A percentile compares a stretch with the other conserved stretches of the same genome.
phyloP scores from a whole-genome alignment of 495 filamentous ascomycete species.

The Xylaria sp. region DNA sequence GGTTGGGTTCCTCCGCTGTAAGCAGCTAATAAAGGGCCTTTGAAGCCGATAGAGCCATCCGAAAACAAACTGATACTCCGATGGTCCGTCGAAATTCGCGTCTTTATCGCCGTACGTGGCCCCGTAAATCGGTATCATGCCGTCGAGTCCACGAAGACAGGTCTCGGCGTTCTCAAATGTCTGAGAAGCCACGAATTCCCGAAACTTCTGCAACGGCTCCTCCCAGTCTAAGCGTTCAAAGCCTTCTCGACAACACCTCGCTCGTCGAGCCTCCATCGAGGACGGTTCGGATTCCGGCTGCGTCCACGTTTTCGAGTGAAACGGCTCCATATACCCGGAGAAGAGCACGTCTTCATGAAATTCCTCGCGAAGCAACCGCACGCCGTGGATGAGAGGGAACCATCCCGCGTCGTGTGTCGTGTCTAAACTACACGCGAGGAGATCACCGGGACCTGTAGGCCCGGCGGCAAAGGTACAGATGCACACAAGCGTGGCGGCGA shows the following conservation, averaged over 20 bases:
- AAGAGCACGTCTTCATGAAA: conserved; percentile 2
- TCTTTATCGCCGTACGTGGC: conserved; percentile 7
- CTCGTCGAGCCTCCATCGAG: neutral
- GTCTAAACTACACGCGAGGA: conserved; percentile 3
- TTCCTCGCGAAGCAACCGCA: conserved; percentile 8
- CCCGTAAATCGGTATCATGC: neutral
- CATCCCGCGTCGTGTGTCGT: neutral
- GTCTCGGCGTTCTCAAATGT: neutral
- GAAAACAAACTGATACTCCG: conserved; percentile 22
- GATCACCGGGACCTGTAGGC: neutral
- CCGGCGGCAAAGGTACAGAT: conserved; percentile 14
- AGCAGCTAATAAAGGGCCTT: neutral
- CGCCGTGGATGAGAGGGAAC: conserved; percentile 14
- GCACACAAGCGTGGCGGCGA: conserved; percentile 14
- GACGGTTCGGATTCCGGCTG: neutral
- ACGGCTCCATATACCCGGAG: neutral
- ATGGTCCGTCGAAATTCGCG: neutral
- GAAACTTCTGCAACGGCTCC: neutral
- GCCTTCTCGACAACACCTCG: neutral
- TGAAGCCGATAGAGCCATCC: conserved; percentile 8
- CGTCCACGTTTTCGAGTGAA: neutral
- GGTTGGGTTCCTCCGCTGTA: neutral
- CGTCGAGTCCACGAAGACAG: conserved; percentile 2
- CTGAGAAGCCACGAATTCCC: neutral
- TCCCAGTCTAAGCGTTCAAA: conserved; percentile 13